Percentiles rank a stretch among this genome's conserved stretches.
These are phyloP conservation scores for Echinochloa phyllopogon DNA, from an alignment of 176 grass and related monocot species.

Conservation along the genomic window DNA sequence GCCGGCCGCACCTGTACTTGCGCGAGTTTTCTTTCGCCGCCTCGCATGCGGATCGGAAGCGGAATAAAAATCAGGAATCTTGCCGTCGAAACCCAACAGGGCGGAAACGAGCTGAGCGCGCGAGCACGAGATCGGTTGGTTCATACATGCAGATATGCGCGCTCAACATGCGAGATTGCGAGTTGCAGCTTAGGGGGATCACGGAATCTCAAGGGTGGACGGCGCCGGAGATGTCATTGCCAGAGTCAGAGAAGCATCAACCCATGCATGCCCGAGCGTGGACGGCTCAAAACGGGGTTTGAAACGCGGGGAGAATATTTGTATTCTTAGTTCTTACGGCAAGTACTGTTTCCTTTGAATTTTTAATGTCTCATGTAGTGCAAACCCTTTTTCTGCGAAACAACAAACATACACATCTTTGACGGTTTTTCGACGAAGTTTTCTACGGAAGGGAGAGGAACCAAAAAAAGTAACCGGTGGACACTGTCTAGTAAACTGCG, in stretches of 20 bases:
- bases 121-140: constrained; percentile 20
- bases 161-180: background rate
- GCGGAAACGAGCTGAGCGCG: background rate
- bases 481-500: too few relatives aligned
- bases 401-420: too few relatives aligned
- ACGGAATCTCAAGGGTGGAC: constrained; percentile 44
- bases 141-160: background rate
- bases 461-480: too few relatives aligned
- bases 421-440: too few relatives aligned
- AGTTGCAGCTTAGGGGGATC: background rate
- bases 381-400: too few relatives aligned
- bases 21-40: constrained; percentile 30
- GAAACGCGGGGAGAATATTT: background rate
- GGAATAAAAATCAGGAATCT: constrained; percentile 42
- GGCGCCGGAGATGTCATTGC: constrained; percentile 43
- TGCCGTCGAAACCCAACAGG: background rate
- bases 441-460: too few relatives aligned
- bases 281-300: background rate
- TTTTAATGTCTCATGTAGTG: background rate
- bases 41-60: background rate
- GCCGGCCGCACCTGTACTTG: constrained; percentile 29
- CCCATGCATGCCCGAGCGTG: background rate
- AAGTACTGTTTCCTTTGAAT: background rate
- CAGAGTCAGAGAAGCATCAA: constrained; percentile 12
- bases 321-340: background rate